phyloP scores from a whole-genome alignment of 352 stramenopile species.

The Phytophthora colocasiae region DNA sequence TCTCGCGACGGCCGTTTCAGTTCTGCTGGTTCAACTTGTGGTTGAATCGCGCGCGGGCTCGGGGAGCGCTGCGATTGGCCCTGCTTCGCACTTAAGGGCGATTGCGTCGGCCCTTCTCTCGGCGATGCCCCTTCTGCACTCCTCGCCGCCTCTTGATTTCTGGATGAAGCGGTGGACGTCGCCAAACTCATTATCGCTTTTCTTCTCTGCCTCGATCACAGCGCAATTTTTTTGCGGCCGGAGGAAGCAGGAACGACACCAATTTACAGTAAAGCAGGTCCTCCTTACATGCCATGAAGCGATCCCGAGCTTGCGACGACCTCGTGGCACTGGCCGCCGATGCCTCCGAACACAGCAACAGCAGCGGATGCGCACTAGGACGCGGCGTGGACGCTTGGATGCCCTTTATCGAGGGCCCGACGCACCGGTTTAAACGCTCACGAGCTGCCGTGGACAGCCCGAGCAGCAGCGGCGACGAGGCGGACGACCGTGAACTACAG shows the following conservation, averaged over 20 bases:
- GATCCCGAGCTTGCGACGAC: conserved; percentile 75
- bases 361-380: conserved; percentile 5
- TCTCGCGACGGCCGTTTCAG: conserved; percentile 29
- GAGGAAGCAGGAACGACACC: background rate
- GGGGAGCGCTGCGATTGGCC: conserved; percentile 19
- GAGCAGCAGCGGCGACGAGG: conserved; percentile 18
- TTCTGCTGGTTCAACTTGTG: conserved; percentile 43
- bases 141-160: conserved; percentile 21
- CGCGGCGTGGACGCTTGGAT: conserved; percentile 12
- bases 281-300: conserved; percentile 53
- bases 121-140: conserved; percentile 8
- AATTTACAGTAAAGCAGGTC: background rate
- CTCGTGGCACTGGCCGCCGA: conserved; percentile 59
- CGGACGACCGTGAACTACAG: conserved; percentile 18
- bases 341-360: conserved; percentile 12
- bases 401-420: conserved; percentile 18
- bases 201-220: conserved; percentile 24
- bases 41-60: conserved; percentile 35
- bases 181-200: conserved; percentile 39
- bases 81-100: background rate
- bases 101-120: conserved; percentile 13
- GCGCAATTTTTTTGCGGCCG: conserved; percentile 1
- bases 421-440: conserved; percentile 38
- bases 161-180: conserved; percentile 24
- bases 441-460: conserved; percentile 20